Percentiles rank a stretch among this genome's conserved stretches.
These are phyloP conservation scores for Zygnema cylindricum DNA, from an alignment of 139 green algal genomes.

Conservation along the genomic window DNA sequence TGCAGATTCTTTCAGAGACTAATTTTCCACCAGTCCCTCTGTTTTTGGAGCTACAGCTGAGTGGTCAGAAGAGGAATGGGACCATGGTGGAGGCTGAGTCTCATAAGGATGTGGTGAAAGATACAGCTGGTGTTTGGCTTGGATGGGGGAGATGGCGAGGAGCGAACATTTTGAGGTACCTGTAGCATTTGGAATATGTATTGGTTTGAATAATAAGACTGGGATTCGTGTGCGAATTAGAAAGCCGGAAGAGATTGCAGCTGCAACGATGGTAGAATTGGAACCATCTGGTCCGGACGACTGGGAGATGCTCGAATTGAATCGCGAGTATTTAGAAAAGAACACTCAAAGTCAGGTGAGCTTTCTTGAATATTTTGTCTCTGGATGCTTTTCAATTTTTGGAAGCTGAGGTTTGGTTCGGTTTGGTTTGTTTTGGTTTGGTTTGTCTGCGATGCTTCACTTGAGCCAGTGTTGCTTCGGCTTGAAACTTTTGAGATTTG, in stretches of 20 bases:
- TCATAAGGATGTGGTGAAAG: not conserved
- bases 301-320: constrained; percentile 87
- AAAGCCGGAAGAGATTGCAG: constrained; percentile 45
- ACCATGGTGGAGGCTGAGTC: not conserved
- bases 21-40: not conserved
- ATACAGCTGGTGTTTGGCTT: constrained; percentile 52
- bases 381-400: too few relatives aligned
- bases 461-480: too few relatives aligned
- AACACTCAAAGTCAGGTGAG: constrained; percentile 69
- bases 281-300: constrained; percentile 76
- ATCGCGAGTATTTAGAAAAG: constrained; percentile 80
- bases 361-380: not conserved
- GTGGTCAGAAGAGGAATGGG: not conserved
- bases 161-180: constrained; percentile 62
- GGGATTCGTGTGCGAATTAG: constrained; percentile 40
- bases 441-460: too few relatives aligned
- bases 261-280: constrained; percentile 65
- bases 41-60: not conserved
- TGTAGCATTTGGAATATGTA: constrained; percentile 52
- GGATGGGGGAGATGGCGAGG: constrained; percentile 52
- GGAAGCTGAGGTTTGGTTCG: too few relatives aligned
- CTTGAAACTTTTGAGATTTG: too few relatives aligned
- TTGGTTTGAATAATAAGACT: constrained; percentile 65
- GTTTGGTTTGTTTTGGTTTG: too few relatives aligned
- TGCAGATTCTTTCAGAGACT: not conserved